Percentiles rank a stretch among this genome's conserved stretches.
Evolutionary conservation across 164 flowering plant genomes (phyloP).

Genomic region (Kalanchoe fedtschenkoi): DNA sequence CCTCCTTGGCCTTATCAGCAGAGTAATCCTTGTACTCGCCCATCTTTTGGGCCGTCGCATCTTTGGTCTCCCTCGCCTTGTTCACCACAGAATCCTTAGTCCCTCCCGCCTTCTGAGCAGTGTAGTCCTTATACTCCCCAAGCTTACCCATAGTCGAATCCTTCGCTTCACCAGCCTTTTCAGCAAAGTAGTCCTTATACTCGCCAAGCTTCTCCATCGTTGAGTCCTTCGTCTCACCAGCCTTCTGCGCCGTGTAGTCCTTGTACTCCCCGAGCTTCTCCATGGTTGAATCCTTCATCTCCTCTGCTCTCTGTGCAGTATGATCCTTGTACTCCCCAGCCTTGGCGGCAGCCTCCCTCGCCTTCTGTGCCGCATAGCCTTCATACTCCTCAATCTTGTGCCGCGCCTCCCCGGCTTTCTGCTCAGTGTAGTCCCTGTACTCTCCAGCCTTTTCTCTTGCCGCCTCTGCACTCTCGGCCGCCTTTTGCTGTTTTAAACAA

Average conservation of each 20-base stretch:
- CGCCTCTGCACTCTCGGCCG: conserved; percentile 9
- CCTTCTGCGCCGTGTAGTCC: conserved; percentile 20
- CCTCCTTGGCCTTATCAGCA: conserved; percentile 16
- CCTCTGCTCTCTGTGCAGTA: conserved; percentile 19
- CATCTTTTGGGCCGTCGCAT: conserved; percentile 23
- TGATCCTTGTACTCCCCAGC: conserved; percentile 18
- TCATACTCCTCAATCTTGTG: conserved; percentile 15
- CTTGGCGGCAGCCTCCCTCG: conserved; percentile 20
- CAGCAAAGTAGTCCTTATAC: conserved; percentile 18
- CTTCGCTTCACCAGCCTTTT: conserved; percentile 24
- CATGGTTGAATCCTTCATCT: conserved; percentile 12
- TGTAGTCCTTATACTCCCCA: conserved; percentile 24
- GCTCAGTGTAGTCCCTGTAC: conserved; percentile 10
- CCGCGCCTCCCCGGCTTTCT: conserved; percentile 12
- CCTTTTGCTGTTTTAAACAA: background rate
- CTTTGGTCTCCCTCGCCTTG: conserved; percentile 17
- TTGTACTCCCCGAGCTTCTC: conserved; percentile 18
- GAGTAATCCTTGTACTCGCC: conserved; percentile 22
- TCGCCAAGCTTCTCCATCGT: conserved; percentile 16
- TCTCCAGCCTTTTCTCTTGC: conserved; percentile 7
- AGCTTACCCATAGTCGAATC: conserved; percentile 22
- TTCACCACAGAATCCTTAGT: conserved; percentile 20
- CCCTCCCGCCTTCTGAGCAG: conserved; percentile 24
- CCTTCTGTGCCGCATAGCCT: conserved; percentile 16
- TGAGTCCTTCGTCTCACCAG: conserved; percentile 17